phyloP scores from a whole-genome alignment of 2,329 filamentous ascomycete species.

The Hypoxylon sp. region DNA sequence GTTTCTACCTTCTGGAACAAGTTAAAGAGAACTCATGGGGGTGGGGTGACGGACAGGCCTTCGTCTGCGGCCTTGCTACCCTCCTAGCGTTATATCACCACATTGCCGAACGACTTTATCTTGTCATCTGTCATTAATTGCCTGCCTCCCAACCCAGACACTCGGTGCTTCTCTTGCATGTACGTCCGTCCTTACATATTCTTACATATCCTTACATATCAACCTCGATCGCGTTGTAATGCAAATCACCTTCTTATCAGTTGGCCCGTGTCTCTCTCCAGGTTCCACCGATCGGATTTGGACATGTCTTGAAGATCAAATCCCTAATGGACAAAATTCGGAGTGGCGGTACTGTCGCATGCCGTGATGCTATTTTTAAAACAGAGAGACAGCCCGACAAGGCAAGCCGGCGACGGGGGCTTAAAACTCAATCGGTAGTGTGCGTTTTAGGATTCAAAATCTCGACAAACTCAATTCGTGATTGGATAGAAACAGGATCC shows the following conservation, averaged over 20 bases:
- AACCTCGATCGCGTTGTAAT: constrained; percentile 33
- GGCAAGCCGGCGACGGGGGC: constrained; percentile 12
- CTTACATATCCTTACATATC: constrained; percentile 22
- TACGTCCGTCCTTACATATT: constrained; percentile 33
- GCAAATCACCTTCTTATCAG: constrained; percentile 32
- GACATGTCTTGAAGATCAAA: constrained; percentile 24
- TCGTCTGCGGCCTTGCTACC: constrained; percentile 19
- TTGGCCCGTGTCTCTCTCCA: constrained; percentile 9
- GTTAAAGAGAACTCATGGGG: constrained; percentile 35
- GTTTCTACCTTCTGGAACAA: constrained; percentile 46
- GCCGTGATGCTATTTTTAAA: constrained; percentile 44
- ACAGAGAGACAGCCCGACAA: constrained; percentile 6
- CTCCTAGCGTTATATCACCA: constrained; percentile 31
- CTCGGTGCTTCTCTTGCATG: constrained; percentile 43
- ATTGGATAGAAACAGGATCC: constrained; percentile 34
- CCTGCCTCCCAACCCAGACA: constrained; percentile 27
- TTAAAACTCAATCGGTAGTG: constrained; percentile 35
- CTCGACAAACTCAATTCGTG: constrained; percentile 22
- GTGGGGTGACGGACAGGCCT: constrained; percentile 38
- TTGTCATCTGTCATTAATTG: constrained; percentile 41
- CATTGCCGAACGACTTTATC: constrained; percentile 41
- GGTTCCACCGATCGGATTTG: constrained; percentile 17
- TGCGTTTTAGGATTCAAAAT: constrained; percentile 36
- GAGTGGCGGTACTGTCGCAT: constrained; percentile 32
- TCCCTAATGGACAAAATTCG: constrained; percentile 23